Conservation (phyloP, 495 filamentous ascomycete genomes). For the Aspergillus heteromorphus region DNA sequence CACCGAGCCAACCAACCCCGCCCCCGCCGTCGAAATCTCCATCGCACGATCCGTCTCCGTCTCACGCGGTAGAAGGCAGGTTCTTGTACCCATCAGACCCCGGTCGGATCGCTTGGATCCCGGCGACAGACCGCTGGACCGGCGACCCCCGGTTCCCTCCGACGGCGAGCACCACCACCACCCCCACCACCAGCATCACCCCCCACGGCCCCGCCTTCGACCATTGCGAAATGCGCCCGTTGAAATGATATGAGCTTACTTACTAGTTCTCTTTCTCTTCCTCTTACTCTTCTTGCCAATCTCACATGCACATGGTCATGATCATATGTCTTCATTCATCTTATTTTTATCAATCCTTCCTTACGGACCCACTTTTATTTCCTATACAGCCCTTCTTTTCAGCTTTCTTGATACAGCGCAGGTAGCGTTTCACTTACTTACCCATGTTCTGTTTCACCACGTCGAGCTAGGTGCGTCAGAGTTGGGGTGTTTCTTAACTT, state of each 20-base stretch:
- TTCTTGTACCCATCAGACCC: slow-evolving; percentile 32
- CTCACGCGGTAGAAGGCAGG: slow-evolving; percentile 30
- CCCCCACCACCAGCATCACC: no score
- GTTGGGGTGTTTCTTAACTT: background rate
- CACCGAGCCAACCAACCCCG: slow-evolving; percentile 1
- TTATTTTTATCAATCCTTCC: no score
- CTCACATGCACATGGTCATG: background rate
- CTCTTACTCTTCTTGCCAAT: background rate
- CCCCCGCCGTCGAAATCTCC: slow-evolving; percentile 33
- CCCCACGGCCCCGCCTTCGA: slow-evolving; percentile 6
- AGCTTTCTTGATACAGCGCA: background rate
- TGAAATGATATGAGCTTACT: background rate
- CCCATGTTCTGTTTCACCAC: slow-evolving; percentile 3
- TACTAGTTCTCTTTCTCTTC: no score
- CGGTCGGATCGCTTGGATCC: slow-evolving; percentile 20
- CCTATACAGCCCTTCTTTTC: background rate
- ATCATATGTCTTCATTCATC: slow-evolving; percentile 2
- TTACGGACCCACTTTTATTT: no score
- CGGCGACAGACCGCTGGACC: slow-evolving; percentile 18
- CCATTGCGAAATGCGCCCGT: background rate
- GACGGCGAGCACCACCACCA: no score
- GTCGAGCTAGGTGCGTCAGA: background rate
- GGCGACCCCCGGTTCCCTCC: background rate
- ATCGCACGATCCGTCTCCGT: slow-evolving; percentile 40
- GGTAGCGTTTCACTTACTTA: background rate